Base-by-base conservation (phyloP, 108 stramenopile species). In the Skeletonema costatum region DNA sequence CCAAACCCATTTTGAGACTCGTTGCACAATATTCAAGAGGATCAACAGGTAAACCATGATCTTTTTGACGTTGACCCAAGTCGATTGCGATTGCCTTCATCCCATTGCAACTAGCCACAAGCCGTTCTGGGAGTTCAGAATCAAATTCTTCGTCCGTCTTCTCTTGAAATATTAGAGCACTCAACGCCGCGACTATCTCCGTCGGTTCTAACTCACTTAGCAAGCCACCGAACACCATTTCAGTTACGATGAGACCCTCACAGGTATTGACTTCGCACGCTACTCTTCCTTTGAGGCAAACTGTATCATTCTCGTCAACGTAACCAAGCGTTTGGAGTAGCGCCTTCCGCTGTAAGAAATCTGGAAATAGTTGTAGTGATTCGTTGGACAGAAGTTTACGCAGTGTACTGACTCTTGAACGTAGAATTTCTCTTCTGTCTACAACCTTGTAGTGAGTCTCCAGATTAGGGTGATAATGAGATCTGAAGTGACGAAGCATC, bases 181-280 rank as follows among this genome's bases (percentile, higher is more conserved):
- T 92, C 38, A 97, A 82, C 29, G 95, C 87, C 33, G 97, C 98
- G 7, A 95, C 99, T 41, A 96, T 95, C 82, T 99, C 99, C 9
- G 95, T 89, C 3, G 99, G 98, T 21, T 94, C 93, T 12, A 99
- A 85, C 32, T 96, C 95, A 66, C 92, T 96, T 46, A 99, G 72
- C 33, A 99, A 85, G 29, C 97, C 98, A 65, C 95, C 96, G 73
- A 99, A 97, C 21, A 99, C 91, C 91, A 97, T 95, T 76, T 99
- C 99, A 4, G 98, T 97, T 13, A 96, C 92, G 53, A 99, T 88
- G 32, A 99, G 85, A 64, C 97, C 98, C 64, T 98, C 93, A 60
- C 94, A 97, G 0, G 97, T 96, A 82, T 96, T 97, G 10, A 98
- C 88, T 74, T 99, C 97, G 65, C 97, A 98, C 19, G 97, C 97